These are phyloP conservation scores for Batrachochytrium dendrobatidis DNA, from an alignment of 371 early-diverging fungal genomes.

Conservation along the genomic window DNA sequence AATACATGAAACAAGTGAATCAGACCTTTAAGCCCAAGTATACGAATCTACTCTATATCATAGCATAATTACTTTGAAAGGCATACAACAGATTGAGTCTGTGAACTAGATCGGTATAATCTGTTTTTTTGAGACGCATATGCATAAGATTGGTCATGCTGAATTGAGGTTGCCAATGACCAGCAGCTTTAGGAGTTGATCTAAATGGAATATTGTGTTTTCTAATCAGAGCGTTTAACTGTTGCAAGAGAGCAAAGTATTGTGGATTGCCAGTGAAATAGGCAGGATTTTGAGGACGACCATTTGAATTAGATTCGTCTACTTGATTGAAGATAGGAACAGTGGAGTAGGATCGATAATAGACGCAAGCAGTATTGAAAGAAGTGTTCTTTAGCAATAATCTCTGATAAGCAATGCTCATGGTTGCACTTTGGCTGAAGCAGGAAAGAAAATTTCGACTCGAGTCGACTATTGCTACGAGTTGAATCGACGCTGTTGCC, in stretches of 20 bases:
- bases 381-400: too few species aligned
- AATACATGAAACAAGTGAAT: not conserved
- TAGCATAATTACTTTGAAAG: constrained; percentile 16
- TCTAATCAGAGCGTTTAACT: constrained; percentile 53
- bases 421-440: too few species aligned
- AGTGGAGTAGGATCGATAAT: too few species aligned
- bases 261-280: constrained; percentile 86
- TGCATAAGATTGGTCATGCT: constrained; percentile 18
- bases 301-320: constrained; percentile 7
- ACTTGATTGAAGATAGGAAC: too few species aligned
- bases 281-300: constrained; percentile 18
- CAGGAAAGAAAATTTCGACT: too few species aligned
- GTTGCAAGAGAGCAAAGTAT: constrained; percentile 67
- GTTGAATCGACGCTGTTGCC: too few species aligned
- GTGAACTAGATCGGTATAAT: constrained; percentile 27
- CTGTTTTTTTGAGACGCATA: constrained; percentile 16
- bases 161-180: constrained; percentile 23
- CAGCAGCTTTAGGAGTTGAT: constrained; percentile 1
- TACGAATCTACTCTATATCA: too few species aligned
- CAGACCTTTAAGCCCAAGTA: not conserved
- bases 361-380: too few species aligned
- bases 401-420: too few species aligned
- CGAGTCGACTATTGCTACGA: too few species aligned
- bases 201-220: constrained; percentile 20
- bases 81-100: constrained; percentile 31